Percentiles rank a stretch among this genome's conserved stretches.
phyloP scores from a whole-genome alignment of 768 basidiomycete genomes.

The Mycena amicta region DNA sequence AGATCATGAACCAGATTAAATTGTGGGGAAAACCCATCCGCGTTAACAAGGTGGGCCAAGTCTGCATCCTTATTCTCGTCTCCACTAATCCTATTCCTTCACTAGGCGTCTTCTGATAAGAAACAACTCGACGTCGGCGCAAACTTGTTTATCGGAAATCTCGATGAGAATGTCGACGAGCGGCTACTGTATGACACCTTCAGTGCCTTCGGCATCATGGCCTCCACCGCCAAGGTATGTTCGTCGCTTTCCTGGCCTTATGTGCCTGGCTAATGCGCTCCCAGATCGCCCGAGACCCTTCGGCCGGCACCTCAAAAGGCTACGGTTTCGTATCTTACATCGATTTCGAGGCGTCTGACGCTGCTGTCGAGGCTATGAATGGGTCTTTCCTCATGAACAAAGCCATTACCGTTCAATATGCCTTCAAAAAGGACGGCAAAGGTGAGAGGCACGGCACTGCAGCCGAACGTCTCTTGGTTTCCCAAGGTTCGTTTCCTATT shows the following conservation, averaged over 20 bases:
- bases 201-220: conserved; percentile 91
- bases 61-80: background rate
- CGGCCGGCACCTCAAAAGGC: conserved; percentile 86
- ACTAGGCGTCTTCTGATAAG: conserved; percentile 94
- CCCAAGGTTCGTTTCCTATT: too few species aligned
- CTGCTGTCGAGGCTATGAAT: conserved; percentile 96
- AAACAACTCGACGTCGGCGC: conserved; percentile 98
- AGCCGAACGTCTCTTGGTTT: conserved; percentile 94
- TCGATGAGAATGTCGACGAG: conserved; percentile 96
- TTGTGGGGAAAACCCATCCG: conserved; percentile 98
- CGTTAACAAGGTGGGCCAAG: conserved; percentile 86
- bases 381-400: conserved; percentile 98
- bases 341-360: conserved; percentile 96
- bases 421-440: conserved; percentile 99
- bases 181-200: conserved; percentile 92
- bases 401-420: conserved; percentile 95
- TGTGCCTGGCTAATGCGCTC: conserved; percentile 9
- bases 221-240: conserved; percentile 84
- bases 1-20: conserved; percentile 99
- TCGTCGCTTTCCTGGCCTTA: conserved; percentile 11
- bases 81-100: conserved; percentile 23
- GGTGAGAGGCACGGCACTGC: conserved; percentile 96
- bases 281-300: conserved; percentile 90
- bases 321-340: conserved; percentile 98
- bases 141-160: conserved; percentile 93